These are phyloP conservation scores for Ganoderma lingzhi DNA, from an alignment of 1,284 basidiomycete genomes.

Conservation along the genomic window DNA sequence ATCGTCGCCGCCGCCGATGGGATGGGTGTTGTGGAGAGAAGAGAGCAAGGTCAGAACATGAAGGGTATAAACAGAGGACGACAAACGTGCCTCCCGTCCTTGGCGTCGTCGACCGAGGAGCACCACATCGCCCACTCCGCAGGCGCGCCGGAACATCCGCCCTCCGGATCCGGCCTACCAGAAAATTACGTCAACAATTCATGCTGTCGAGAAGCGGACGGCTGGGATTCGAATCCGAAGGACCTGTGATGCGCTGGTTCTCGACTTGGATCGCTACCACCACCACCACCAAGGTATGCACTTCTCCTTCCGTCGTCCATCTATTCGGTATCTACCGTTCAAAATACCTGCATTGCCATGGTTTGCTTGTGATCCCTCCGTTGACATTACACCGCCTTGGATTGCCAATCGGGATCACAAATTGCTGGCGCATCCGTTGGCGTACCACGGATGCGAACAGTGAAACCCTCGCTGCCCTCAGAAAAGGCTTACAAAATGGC, in stretches of 20 bases:
- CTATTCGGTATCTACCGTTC: background rate
- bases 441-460: too few species aligned
- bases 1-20: constrained; percentile 14
- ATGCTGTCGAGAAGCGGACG: background rate
- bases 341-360: background rate
- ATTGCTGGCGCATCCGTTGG: background rate
- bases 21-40: background rate
- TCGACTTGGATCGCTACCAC: background rate
- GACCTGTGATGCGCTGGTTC: background rate
- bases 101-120: background rate
- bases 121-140: background rate
- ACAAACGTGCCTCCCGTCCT: constrained; percentile 2
- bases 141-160: background rate
- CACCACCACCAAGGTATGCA: constrained; percentile 1
- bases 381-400: background rate
- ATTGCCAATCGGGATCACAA: background rate
- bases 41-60: background rate
- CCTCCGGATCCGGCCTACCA: background rate
- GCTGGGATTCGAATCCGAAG: background rate
- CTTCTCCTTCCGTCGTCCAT: background rate
- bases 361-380: background rate
- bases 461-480: too few species aligned
- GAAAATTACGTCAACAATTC: background rate
- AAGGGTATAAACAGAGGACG: background rate
- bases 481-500: background rate